A percentile compares a stretch with the other conserved stretches of the same genome.
These are phyloP conservation scores for Tagetes patula DNA, from an alignment of 129 eudicot species.

Conservation along the genomic window DNA sequence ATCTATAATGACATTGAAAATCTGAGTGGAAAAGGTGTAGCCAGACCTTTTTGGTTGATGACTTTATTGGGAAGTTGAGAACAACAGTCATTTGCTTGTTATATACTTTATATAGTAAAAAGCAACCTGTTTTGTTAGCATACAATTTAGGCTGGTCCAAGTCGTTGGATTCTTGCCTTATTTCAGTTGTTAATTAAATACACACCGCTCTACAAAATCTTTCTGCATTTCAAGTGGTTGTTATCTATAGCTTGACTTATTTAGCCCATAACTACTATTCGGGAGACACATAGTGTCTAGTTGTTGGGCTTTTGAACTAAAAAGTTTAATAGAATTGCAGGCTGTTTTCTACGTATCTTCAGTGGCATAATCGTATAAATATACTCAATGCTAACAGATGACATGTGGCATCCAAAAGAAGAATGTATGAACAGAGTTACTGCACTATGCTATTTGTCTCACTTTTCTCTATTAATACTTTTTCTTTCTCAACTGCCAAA, in stretches of 20 bases:
- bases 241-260: slow-evolving; percentile 1
- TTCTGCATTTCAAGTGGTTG: not conserved
- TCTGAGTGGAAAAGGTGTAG: slow-evolving; percentile 20
- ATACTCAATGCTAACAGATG: not conserved
- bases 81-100: slow-evolving; percentile 26
- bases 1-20: slow-evolving; percentile 7
- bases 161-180: slow-evolving; percentile 8
- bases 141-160: slow-evolving; percentile 3
- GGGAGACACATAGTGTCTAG: not conserved
- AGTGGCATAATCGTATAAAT: not conserved
- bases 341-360: not conserved
- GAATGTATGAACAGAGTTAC: not conserved
- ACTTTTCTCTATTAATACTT: not conserved
- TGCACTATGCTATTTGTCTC: not conserved
- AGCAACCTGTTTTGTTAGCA: slow-evolving; percentile 7
- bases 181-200: not conserved
- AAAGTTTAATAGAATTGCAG: not conserved
- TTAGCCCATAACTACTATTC: slow-evolving; percentile 21
- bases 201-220: not conserved
- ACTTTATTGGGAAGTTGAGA: not conserved
- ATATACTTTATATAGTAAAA: slow-evolving; percentile 9
- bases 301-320: not conserved
- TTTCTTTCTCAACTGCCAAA: not conserved
- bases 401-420: not conserved
- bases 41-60: slow-evolving; percentile 22